Percentiles rank a stretch among this genome's conserved stretches.
Evolutionary conservation across 202 grass and related monocot genomes (phyloP).

Genomic region (Elaeis oleifera): DNA sequence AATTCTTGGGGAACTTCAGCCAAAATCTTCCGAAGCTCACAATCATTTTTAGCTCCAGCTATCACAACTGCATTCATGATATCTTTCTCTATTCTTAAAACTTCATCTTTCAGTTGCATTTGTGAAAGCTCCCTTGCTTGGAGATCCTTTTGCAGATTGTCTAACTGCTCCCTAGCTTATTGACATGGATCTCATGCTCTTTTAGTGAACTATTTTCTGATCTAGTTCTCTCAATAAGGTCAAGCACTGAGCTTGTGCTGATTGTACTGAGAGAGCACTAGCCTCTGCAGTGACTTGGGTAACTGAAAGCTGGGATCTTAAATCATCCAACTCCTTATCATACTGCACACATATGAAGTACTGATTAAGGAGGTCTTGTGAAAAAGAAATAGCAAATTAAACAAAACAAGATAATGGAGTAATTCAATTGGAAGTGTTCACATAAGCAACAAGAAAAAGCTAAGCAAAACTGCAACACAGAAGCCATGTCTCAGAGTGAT

Average conservation of each 20-base stretch:
- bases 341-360: not conserved
- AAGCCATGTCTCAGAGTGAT: too few relatives aligned
- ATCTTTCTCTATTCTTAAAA: slow-evolving; percentile 53
- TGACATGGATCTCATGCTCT: slow-evolving; percentile 63
- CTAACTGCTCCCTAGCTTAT: slow-evolving; percentile 60
- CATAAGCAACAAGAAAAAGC: too few relatives aligned
- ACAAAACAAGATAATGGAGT: too few relatives aligned
- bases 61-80: slow-evolving; percentile 59
- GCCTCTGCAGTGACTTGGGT: slow-evolving; percentile 1
- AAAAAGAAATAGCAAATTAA: not conserved
- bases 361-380: slow-evolving; percentile 1
- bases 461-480: too few relatives aligned
- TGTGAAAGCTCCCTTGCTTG: slow-evolving; percentile 61
- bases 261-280: not conserved
- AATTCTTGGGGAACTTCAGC: slow-evolving; percentile 65
- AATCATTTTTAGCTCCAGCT: slow-evolving; percentile 38
- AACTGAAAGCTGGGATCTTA: slow-evolving; percentile 5
- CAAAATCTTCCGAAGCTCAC: slow-evolving; percentile 55
- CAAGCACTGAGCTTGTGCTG: slow-evolving; percentile 3
- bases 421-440: too few relatives aligned
- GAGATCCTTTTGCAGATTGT: slow-evolving; percentile 61
- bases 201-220: slow-evolving; percentile 54
- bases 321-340: not conserved
- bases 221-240: not conserved
- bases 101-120: slow-evolving; percentile 58